Base-by-base conservation (phyloP, 176 grass and related monocot species). In the Leersia perrieri region DNA sequence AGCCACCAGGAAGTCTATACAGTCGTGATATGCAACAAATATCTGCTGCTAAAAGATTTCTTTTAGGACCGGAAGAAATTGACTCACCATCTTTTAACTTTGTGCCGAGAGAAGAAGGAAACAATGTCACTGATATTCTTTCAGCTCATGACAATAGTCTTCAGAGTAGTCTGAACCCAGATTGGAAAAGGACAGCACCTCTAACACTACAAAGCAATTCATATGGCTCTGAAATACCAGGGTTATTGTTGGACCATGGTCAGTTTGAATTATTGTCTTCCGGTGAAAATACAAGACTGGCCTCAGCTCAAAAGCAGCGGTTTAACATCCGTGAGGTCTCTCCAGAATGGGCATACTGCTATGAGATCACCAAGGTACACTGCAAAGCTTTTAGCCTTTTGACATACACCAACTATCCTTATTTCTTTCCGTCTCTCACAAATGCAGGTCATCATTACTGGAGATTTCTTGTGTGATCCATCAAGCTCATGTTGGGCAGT, bases 261-360 rank as follows among this genome's bases (percentile, higher is more conserved):
- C 89, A 88, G 33, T 87, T 95, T 76, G 88, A 84, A 80, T 9
- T 68, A 80, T 9, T 68, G 23, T 87, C 75, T 73, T 80, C 89
- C 16, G 64, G 32, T 80, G 39, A 70, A 25, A 86, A 87, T 76
- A 76, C 76, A 79, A 82, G 85, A 80, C 57, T 87, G 70, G 58
- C 77, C 12, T 78, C 85, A 44, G 84, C 66, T 74, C 90, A 89
- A 44, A 91, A 80, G 61, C 88, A 82, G 40, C 58, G 33, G 57
- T 99, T 99, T 79, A 95, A 41, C 66, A 93, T 99, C 33, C 63
- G 60, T 31, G 97, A 99, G 77, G 87, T 99, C 58, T 95, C 89
- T 89, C 97, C 93, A 65, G 97, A 99, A 84, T 99, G 97, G 97
- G 93, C 90, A 90, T 91, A 90, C 87, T 90, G 90, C 58, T 74